phyloP scores from a whole-genome alignment of 2,329 filamentous ascomycete genomes.

The Alternaria rosae region DNA sequence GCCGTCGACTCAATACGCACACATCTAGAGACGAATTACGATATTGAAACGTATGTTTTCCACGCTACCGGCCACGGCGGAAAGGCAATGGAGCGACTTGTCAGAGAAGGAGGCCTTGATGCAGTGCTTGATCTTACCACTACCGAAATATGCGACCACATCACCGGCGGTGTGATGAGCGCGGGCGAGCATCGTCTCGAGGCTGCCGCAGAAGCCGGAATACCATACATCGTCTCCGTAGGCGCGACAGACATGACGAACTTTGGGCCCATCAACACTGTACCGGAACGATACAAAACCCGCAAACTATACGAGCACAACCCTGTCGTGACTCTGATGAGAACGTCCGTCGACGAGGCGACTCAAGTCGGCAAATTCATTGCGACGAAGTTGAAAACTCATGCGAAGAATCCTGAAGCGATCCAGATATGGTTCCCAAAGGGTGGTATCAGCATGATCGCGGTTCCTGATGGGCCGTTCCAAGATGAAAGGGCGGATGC shows the following conservation, averaged over 20 bases:
- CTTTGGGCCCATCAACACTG: conserved; percentile 64
- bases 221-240: conserved; percentile 63
- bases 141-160: conserved; percentile 68
- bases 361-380: conserved; percentile 64
- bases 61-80: conserved; percentile 75
- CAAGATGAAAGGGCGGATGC: conserved; percentile 58
- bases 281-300: conserved; percentile 63
- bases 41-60: conserved; percentile 69
- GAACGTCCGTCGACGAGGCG: conserved; percentile 67
- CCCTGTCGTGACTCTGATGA: conserved; percentile 69
- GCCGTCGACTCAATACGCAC: conserved; percentile 64
- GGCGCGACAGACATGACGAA: conserved; percentile 62
- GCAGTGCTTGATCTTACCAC: conserved; percentile 76
- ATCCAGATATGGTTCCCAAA: conserved; percentile 67
- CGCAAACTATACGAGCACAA: conserved; percentile 71
- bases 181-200: conserved; percentile 65
- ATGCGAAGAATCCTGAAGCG: conserved; percentile 50
- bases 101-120: conserved; percentile 65
- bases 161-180: conserved; percentile 69
- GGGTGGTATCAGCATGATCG: conserved; percentile 68
- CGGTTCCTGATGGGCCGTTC: conserved; percentile 62
- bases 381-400: conserved; percentile 58
- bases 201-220: conserved; percentile 63
- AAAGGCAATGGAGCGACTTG: conserved; percentile 71
- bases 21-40: conserved; percentile 51